Percentiles rank a stretch among this genome's conserved stretches.
Conservation (phyloP, 805 yeast species). For the Wickerhamiella alocasiicola region DNA sequence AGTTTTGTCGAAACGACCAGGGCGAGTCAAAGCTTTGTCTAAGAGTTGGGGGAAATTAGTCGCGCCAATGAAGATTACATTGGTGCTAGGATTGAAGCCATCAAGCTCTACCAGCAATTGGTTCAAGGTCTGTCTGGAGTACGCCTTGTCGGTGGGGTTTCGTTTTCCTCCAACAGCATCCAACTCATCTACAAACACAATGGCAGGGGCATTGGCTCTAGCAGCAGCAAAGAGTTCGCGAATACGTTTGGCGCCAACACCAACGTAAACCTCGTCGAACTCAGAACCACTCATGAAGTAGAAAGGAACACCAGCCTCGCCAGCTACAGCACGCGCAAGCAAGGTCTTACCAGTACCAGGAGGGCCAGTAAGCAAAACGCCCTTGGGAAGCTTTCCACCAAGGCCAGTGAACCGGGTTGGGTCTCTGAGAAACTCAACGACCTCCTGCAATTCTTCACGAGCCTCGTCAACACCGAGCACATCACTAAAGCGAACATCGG, state of each 20-base stretch:
- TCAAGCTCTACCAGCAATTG: conserved; percentile 92
- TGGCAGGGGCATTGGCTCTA: conserved; percentile 89
- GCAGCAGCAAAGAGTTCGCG: conserved; percentile 91
- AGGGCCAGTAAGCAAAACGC: conserved; percentile 93
- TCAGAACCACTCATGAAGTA: conserved; percentile 98
- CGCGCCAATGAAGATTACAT: conserved; percentile 93
- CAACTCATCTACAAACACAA: conserved; percentile 90
- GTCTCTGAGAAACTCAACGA: conserved; percentile 93
- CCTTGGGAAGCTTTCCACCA: conserved; percentile 96
- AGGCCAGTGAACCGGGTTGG: conserved; percentile 92
- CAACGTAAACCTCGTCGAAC: conserved; percentile 95
- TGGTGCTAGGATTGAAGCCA: conserved; percentile 79
- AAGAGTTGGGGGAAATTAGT: conserved; percentile 95
- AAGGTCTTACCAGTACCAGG: conserved; percentile 99
- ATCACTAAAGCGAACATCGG: conserved; percentile 79
- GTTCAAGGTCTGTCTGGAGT: conserved; percentile 93
- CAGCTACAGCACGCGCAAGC: conserved; percentile 95
- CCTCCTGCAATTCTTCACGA: conserved; percentile 89
- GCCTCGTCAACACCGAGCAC: conserved; percentile 99
- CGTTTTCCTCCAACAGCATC: conserved; percentile 99
- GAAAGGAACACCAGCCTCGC: conserved; percentile 98
- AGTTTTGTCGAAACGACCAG: conserved; percentile 94
- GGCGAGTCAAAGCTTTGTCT: conserved; percentile 95
- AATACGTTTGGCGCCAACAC: conserved; percentile 97
- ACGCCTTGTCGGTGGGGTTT: conserved; percentile 95